Conservation (phyloP, 2,329 filamentous ascomycete species). For the Calonectria hawksworthii region DNA sequence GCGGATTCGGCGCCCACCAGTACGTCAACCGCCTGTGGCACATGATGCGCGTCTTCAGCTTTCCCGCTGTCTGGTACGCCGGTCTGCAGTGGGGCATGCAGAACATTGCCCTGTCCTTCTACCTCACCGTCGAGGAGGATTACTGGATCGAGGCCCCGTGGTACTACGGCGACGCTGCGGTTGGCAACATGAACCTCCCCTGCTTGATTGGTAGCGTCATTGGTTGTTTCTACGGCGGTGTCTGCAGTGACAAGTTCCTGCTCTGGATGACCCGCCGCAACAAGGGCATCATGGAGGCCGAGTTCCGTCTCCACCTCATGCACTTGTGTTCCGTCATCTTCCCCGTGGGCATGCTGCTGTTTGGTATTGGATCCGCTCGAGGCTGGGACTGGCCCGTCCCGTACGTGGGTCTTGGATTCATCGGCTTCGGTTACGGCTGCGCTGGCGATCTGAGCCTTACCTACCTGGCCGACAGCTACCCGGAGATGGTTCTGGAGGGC, state of each 20-base stretch:
- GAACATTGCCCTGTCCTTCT: constrained; percentile 72
- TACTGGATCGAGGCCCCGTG: constrained; percentile 67
- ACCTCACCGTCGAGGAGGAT: constrained; percentile 70
- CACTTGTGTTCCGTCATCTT: constrained; percentile 64
- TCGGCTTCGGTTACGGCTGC: constrained; percentile 72
- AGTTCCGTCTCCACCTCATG: constrained; percentile 67
- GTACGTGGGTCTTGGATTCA: constrained; percentile 69
- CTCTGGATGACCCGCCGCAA: constrained; percentile 68
- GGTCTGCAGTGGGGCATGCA: constrained; percentile 72
- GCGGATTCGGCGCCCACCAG: constrained; percentile 66
- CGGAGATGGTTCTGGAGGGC: constrained; percentile 69
- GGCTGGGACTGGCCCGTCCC: constrained; percentile 67
- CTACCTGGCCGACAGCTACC: constrained; percentile 69
- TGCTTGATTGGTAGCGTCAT: constrained; percentile 67
- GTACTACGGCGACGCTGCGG: constrained; percentile 66
- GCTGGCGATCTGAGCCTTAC: constrained; percentile 69
- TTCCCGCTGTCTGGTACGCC: constrained; percentile 70
- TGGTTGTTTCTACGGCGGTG: constrained; percentile 70
- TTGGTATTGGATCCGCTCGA: constrained; percentile 64
- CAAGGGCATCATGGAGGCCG: constrained; percentile 67
- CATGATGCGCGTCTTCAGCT: constrained; percentile 69
- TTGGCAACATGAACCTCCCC: constrained; percentile 71
- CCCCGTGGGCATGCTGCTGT: constrained; percentile 65
- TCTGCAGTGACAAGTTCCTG: constrained; percentile 68
- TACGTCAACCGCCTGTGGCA: constrained; percentile 67